A percentile compares a stretch with the other conserved stretches of the same genome.
Conservation (phyloP, 345 rosid species). For the Raphanus sativus region DNA sequence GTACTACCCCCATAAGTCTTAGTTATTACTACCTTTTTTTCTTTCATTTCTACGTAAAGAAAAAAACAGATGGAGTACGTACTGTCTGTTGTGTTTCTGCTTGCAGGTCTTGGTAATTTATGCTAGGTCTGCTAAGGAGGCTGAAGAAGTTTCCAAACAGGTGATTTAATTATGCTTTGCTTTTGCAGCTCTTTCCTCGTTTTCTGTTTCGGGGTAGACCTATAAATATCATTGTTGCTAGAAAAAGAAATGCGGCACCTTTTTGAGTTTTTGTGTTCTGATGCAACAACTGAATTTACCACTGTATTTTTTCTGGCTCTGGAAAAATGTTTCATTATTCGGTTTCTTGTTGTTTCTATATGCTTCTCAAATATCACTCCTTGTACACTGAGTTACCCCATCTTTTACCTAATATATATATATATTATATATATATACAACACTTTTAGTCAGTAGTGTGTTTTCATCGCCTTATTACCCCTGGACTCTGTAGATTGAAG, state of each 20-base stretch:
- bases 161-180: conserved; percentile 33
- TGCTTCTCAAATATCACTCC: conserved; percentile 1
- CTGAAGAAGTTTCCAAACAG: conserved; percentile 94
- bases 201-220: background rate
- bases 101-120: conserved; percentile 90
- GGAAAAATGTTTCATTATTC: background rate
- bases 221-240: background rate
- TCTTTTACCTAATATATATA: background rate
- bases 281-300: too few relatives aligned
- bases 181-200: conserved; percentile 6
- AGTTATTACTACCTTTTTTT: background rate
- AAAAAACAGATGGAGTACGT: background rate
- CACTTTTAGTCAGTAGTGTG: background rate
- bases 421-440: background rate
- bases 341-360: background rate
- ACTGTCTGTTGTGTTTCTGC: background rate
- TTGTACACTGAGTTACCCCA: too few relatives aligned
- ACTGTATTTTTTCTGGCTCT: background rate
- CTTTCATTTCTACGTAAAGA: background rate
- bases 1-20: background rate
- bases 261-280: background rate
- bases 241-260: background rate
- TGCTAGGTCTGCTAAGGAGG: conserved; percentile 90
- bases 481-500: conserved; percentile 66
- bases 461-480: background rate